phyloP scores from a whole-genome alignment of 2,329 filamentous ascomycete genomes.

The Alternaria ethzedia region DNA sequence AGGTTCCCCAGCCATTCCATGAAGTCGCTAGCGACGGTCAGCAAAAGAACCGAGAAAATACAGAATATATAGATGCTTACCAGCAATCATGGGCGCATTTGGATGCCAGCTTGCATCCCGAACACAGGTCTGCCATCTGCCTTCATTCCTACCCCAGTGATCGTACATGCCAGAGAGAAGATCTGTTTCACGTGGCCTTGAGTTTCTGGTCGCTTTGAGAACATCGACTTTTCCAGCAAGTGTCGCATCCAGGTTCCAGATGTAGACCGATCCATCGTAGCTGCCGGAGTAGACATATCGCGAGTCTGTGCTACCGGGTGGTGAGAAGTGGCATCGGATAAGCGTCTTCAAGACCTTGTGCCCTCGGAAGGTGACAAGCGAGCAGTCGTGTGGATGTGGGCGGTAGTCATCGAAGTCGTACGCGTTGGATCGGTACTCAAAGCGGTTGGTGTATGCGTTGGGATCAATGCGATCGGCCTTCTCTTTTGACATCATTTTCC shows the following conservation, averaged over 20 bases:
- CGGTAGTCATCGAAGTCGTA: slow-evolving; percentile 72
- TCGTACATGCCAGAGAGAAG: slow-evolving; percentile 63
- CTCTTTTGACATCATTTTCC: slow-evolving; percentile 82
- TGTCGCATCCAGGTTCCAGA: slow-evolving; percentile 94
- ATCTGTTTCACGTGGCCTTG: slow-evolving; percentile 62
- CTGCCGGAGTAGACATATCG: slow-evolving; percentile 94
- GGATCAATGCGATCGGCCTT: slow-evolving; percentile 65
- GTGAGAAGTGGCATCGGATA: slow-evolving; percentile 94
- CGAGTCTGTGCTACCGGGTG: slow-evolving; percentile 82
- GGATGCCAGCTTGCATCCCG: slow-evolving; percentile 93
- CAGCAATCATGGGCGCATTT: slow-evolving; percentile 77
- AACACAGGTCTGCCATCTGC: slow-evolving; percentile 77
- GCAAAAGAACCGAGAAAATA: background rate
- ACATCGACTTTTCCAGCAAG: slow-evolving; percentile 81
- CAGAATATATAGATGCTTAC: slow-evolving; percentile 48
- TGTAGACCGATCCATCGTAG: slow-evolving; percentile 84
- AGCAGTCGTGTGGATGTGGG: slow-evolving; percentile 84
- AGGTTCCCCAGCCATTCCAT: slow-evolving; percentile 79
- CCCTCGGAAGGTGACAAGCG: slow-evolving; percentile 89
- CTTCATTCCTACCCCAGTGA: slow-evolving; percentile 60
- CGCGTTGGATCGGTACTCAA: slow-evolving; percentile 75
- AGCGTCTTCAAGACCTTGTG: slow-evolving; percentile 88
- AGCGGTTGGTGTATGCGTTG: slow-evolving; percentile 65
- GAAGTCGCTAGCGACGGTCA: slow-evolving; percentile 68
- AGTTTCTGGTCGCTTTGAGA: slow-evolving; percentile 68